Conservation (phyloP, 2,329 filamentous ascomycete genomes). For the Tolypocladium endophyticum region DNA sequence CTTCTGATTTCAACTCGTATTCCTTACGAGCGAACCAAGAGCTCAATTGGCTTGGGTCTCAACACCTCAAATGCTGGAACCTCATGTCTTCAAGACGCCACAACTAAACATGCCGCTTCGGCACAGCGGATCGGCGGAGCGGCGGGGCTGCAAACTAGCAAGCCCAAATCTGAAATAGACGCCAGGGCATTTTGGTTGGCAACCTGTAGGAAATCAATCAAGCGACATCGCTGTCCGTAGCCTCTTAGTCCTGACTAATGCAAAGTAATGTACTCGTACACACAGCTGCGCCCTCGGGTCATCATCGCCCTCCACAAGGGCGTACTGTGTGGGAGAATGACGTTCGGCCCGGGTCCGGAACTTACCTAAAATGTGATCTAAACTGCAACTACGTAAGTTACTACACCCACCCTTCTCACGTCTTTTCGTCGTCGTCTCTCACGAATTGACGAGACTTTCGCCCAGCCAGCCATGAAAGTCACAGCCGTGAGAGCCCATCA, state of each 20-base stretch:
- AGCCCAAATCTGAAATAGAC: no score
- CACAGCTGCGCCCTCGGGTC: neutral
- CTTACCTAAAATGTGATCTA: no score
- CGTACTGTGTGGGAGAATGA: neutral
- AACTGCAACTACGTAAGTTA: no score
- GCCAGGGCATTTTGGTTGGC: no score
- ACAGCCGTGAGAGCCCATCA: conserved; percentile 13
- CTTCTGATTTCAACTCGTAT: neutral
- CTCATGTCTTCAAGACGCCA: no score
- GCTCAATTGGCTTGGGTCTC: no score
- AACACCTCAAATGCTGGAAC: no score
- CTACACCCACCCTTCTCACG: neutral
- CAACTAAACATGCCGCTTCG: no score
- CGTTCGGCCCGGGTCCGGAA: no score
- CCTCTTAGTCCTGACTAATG: neutral
- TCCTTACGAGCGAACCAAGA: neutral
- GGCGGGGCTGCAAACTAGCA: no score
- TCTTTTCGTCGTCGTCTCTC: neutral
- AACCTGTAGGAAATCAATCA: neutral
- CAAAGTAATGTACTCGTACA: neutral
- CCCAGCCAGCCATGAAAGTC: conserved; percentile 16
- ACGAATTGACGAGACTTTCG: neutral
- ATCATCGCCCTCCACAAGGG: neutral
- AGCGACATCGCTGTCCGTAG: neutral
- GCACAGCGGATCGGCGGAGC: no score